Percentiles rank a stretch among this genome's conserved stretches.
Evolutionary conservation across 805 yeast species (phyloP).

Genomic region (Lachancea waltii): DNA sequence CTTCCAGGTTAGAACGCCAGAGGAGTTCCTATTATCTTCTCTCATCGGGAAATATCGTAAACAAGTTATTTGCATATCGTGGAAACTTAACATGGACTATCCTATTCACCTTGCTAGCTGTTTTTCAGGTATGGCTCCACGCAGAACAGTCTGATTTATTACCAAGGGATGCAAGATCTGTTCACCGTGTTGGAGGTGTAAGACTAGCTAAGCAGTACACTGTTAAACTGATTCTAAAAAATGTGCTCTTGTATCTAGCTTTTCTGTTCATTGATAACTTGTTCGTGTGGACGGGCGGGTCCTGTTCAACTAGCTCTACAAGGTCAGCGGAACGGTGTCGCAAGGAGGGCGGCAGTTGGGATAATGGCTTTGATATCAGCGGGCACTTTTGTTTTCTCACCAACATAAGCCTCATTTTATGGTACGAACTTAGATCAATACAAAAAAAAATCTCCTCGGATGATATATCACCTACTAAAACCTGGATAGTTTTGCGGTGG

Average conservation of each 20-base stretch:
- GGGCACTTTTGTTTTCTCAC: conserved; percentile 46
- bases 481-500: conserved; percentile 12
- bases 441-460: conserved; percentile 8
- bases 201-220: conserved; percentile 19
- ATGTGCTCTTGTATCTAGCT: conserved; percentile 16
- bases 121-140: conserved; percentile 15
- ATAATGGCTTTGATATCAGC: conserved; percentile 46
- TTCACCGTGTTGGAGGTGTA: not conserved
- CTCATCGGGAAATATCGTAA: conserved; percentile 26
- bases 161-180: conserved; percentile 12
- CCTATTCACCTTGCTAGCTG: conserved; percentile 21
- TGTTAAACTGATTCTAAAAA: conserved; percentile 25
- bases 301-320: conserved; percentile 22
- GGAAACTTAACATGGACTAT: conserved; percentile 30
- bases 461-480: not conserved
- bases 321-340: conserved; percentile 32
- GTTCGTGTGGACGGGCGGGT: conserved; percentile 33
- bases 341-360: conserved; percentile 36
- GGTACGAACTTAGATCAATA: conserved; percentile 30
- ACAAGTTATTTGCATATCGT: conserved; percentile 33
- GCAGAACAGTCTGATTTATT: conserved; percentile 10
- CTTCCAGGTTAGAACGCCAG: conserved; percentile 18
- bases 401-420: conserved; percentile 38
- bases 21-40: conserved; percentile 19
- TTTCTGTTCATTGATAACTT: conserved; percentile 31